Evolutionary conservation across 371 early-diverging fungal genomes (phyloP).

Genomic region (Mucor mucedo): DNA sequence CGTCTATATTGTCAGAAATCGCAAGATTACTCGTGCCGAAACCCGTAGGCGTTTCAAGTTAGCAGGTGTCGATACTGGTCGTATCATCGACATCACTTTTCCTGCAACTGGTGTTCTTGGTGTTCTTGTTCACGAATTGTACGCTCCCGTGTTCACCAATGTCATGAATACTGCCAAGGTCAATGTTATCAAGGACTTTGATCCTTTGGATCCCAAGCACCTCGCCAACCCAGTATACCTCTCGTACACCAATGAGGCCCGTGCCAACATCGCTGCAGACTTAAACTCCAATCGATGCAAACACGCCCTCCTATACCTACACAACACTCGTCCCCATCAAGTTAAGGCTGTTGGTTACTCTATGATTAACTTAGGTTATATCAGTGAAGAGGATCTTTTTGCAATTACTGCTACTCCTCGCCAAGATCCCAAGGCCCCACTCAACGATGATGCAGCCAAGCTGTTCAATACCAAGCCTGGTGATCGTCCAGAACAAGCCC

Average conservation of each 20-base stretch:
- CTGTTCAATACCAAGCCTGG: too few species aligned
- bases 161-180: background rate
- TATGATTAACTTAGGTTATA: background rate
- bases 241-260: background rate
- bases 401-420: too few species aligned
- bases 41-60: too few species aligned
- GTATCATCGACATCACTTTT: constrained; percentile 14
- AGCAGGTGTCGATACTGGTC: too few species aligned
- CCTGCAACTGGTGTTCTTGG: constrained; percentile 5
- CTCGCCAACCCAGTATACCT: background rate
- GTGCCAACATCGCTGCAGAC: background rate
- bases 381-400: background rate
- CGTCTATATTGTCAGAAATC: too few species aligned
- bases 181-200: background rate
- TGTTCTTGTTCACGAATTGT: constrained; percentile 2
- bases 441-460: too few species aligned
- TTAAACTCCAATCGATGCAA: background rate
- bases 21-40: too few species aligned
- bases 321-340: background rate
- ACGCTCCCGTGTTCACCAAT: background rate
- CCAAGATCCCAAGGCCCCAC: too few species aligned
- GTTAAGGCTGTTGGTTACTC: background rate
- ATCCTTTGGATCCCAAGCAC: background rate
- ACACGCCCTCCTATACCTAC: background rate
- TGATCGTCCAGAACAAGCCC: too few species aligned